phyloP scores from a whole-genome alignment of 768 basidiomycete species.

The Boletus subparvulus region DNA sequence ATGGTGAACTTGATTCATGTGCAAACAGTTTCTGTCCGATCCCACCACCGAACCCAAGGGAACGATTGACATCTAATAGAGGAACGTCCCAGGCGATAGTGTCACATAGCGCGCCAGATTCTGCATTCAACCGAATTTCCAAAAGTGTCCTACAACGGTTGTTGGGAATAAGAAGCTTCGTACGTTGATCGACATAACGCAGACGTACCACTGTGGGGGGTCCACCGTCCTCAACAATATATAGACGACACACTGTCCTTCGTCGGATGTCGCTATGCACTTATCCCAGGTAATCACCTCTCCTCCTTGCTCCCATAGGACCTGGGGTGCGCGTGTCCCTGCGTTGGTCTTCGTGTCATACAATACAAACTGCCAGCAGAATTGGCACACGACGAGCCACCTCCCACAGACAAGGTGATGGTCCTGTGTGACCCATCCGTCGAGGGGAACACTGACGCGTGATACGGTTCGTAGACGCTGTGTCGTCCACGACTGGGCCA shows the following conservation, averaged over 20 bases:
- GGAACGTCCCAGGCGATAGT: neutral
- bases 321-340: neutral
- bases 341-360: neutral
- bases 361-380: neutral
- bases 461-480: neutral
- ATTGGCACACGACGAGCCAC: constrained; percentile 4
- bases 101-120: neutral
- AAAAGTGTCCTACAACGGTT: neutral
- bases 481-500: neutral
- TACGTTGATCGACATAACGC: neutral
- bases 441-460: neutral
- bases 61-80: too few species aligned
- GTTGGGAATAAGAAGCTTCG: too few species aligned
- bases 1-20: too few species aligned
- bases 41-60: too few species aligned
- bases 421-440: neutral
- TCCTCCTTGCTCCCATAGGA: neutral
- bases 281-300: neutral
- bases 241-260: neutral
- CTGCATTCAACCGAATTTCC: neutral
- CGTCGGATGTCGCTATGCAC: neutral
- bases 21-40: too few species aligned
- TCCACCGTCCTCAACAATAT: neutral
- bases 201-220: neutral
- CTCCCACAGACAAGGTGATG: neutral